A percentile compares a stretch with the other conserved stretches of the same genome.
phyloP scores from a whole-genome alignment of 2,329 filamentous ascomycete species.

The Elsinoe arachidis region DNA sequence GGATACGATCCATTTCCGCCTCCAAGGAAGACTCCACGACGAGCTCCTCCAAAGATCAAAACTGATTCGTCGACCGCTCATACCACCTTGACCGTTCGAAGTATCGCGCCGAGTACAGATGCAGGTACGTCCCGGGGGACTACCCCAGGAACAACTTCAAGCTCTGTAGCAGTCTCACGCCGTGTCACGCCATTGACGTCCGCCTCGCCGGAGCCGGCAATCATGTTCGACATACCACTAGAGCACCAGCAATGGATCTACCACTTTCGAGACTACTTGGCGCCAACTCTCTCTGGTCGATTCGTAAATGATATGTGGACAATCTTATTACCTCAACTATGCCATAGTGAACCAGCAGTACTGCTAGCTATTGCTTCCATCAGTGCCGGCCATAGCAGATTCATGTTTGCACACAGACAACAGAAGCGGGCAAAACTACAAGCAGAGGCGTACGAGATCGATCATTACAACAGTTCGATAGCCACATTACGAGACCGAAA shows the following conservation, averaged over 20 bases:
- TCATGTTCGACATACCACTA: neutral
- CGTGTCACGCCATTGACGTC: neutral
- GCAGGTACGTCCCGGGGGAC: neutral
- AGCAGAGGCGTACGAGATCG: slow-evolving; percentile 16
- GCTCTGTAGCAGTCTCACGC: neutral
- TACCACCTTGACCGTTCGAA: neutral
- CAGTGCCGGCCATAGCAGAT: slow-evolving; percentile 24
- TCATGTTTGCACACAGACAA: neutral
- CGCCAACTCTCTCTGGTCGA: slow-evolving; percentile 18
- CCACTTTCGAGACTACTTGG: slow-evolving; percentile 22
- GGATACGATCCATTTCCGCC: slow-evolving; percentile 35
- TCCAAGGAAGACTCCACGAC: neutral
- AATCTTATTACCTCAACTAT: slow-evolving; percentile 24
- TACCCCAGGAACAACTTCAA: neutral
- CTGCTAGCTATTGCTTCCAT: slow-evolving; percentile 27
- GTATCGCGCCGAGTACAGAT: neutral
- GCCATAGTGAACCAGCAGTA: slow-evolving; percentile 25
- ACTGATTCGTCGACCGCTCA: neutral
- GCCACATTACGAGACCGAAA: slow-evolving; percentile 22
- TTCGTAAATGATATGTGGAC: slow-evolving; percentile 25
- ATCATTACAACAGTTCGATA: slow-evolving; percentile 27
- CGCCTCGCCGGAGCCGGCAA: neutral
- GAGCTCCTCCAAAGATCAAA: neutral
- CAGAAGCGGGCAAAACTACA: neutral
- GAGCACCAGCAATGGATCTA: slow-evolving; percentile 15